Evolutionary conservation across 2,329 filamentous ascomycete genomes (phyloP).

Genomic region (Cordyceps fumosorosea): DNA sequence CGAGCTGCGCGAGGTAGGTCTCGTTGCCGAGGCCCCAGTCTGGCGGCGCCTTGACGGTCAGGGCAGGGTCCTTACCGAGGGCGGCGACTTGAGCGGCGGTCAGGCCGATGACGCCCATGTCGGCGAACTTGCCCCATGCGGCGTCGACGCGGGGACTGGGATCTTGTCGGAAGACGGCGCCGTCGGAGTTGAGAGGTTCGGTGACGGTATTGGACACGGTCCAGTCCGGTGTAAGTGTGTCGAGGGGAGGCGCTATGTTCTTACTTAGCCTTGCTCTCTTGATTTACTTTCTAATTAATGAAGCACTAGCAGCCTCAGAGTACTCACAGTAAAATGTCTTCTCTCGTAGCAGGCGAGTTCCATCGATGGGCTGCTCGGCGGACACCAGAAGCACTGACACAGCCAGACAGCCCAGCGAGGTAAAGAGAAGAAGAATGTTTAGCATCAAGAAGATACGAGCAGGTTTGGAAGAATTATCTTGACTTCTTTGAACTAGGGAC

Average conservation of each 20-base stretch:
- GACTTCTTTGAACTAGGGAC: neutral
- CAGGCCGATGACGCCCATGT: constrained; percentile 7
- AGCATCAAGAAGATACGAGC: neutral
- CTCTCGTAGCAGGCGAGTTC: neutral
- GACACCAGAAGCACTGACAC: neutral
- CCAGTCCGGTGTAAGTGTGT: neutral
- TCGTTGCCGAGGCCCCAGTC: constrained; percentile 9
- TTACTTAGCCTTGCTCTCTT: too few species aligned
- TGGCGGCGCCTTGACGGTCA: constrained; percentile 2
- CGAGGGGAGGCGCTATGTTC: neutral
- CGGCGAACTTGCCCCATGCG: constrained; percentile 1
- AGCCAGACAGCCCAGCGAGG: neutral
- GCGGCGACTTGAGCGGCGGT: constrained; percentile 2
- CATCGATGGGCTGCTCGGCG: neutral
- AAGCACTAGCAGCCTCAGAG: neutral
- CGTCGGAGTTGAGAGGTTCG: neutral
- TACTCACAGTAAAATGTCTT: constrained; percentile 3
- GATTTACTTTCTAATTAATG: neutral
- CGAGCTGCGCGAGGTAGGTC: constrained; percentile 1
- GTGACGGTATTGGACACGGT: neutral
- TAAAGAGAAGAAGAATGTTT: neutral
- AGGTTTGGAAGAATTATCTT: neutral
- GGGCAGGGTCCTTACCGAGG: constrained; percentile 6
- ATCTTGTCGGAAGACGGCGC: constrained; percentile 6
- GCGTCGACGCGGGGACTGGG: constrained; percentile 6